Evolutionary conservation across 176 grass and related monocot species (phyloP), one percentile per base, ranked within the genome.

Genomic region (Avena eriantha): DNA sequence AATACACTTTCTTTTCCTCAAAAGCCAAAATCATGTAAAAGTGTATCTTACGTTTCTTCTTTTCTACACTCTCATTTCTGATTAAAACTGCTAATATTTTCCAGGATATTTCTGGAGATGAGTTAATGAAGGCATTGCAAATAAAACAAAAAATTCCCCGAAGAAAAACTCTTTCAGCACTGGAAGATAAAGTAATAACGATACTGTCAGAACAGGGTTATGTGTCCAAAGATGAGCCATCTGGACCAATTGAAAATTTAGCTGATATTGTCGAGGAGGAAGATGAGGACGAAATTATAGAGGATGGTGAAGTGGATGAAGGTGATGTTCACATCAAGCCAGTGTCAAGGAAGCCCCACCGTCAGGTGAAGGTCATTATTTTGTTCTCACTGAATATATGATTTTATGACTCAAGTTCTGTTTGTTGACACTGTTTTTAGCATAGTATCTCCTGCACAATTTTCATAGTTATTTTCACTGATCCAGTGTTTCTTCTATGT

Each of bases 301-400:
- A 90, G 45, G 96, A 98, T 91, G 96, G 96, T 84, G 93, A 96
- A 90, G 93, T 98, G 84, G 96, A 98, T 86, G 93, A 98, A 92
- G 96, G 96, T 51, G 96, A 98, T 78, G 82, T 98, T 88, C 96
- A 98, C 76, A 98, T 98, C 83, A 98, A 98, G 80, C 93, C 92
- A 43, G 68, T 91, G 49, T 82, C 74, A 77, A 92, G 90, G 86
- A 96, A 88, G 82, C 83, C 90, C 77, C 70, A 54, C 47, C 66
- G 81, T 70, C 84, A 96, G 90, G 96, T 98, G 82, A 91, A 70
- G 41, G 3, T 72, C 18, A 14, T 54, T 84, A 33, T 66, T 86
- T 56, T 86, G 53, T 86, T 63, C 41, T 72, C 5, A 72, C 7
- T 69, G 75, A 71, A 31, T 46, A 50, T 80, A 21, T 70, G 47